These are phyloP conservation scores for Vinca minor DNA, from an alignment of 257 asterid species.

Conservation along the genomic window DNA sequence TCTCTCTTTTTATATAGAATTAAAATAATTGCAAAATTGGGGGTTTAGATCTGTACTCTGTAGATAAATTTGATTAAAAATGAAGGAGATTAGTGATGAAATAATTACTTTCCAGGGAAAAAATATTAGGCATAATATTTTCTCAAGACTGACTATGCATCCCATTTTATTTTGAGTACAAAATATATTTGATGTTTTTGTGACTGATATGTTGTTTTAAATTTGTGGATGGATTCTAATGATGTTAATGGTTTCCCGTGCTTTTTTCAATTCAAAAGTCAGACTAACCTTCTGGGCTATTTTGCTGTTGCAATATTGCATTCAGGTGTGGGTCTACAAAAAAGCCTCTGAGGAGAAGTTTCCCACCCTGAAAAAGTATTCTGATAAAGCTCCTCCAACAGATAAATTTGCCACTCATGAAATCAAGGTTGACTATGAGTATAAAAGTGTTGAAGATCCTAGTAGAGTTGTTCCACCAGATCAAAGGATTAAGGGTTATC, in stretches of 20 bases:
- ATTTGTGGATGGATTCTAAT: neutral
- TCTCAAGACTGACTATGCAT: neutral
- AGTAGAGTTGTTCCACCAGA: constrained; percentile 83
- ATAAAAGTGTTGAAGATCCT: constrained; percentile 51
- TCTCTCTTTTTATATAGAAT: neutral
- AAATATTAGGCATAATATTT: neutral
- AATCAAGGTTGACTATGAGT: constrained; percentile 73
- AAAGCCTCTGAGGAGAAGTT: constrained; percentile 84
- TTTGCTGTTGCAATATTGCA: constrained; percentile 6
- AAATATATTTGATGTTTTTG: neutral
- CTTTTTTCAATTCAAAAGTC: neutral
- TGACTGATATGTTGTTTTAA: neutral
- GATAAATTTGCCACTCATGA: constrained; percentile 93
- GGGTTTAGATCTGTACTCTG: neutral
- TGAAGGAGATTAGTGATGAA: neutral
- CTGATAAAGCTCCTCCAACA: constrained; percentile 81
- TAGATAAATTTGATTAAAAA: neutral
- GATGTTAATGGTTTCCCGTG: neutral
- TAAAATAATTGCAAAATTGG: neutral
- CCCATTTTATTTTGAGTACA: neutral
- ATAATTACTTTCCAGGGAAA: neutral
- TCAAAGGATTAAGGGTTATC: constrained; percentile 88
- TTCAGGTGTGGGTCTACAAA: constrained; percentile 95
- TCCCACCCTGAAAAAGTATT: constrained; percentile 84
- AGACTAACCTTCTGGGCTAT: neutral